These are phyloP conservation scores for Umbilicus rupestris DNA, from an alignment of 164 flowering plant species.

Conservation along the genomic window DNA sequence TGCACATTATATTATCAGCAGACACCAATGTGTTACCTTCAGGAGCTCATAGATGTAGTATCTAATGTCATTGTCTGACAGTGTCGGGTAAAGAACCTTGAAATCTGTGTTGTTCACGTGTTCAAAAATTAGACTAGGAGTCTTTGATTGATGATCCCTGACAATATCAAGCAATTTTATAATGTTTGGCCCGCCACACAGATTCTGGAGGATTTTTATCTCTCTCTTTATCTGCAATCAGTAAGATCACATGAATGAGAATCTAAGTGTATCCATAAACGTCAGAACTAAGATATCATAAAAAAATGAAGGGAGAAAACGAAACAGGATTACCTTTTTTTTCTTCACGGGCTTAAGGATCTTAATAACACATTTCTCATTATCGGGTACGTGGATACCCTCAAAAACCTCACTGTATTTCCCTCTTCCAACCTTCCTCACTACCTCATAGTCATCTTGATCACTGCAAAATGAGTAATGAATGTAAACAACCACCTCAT, in stretches of 20 bases:
- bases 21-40: slow-evolving; percentile 42
- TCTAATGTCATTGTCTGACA: slow-evolving; percentile 74
- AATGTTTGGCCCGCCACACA: slow-evolving; percentile 94
- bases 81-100: slow-evolving; percentile 89
- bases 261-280: too few species aligned
- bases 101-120: slow-evolving; percentile 91
- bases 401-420: slow-evolving; percentile 96
- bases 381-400: slow-evolving; percentile 63
- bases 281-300: too few species aligned
- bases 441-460: slow-evolving; percentile 94
- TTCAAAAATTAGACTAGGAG: slow-evolving; percentile 93
- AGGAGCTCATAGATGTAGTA: slow-evolving; percentile 88
- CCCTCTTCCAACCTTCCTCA: slow-evolving; percentile 92
- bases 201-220: slow-evolving; percentile 86
- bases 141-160: slow-evolving; percentile 96
- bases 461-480: slow-evolving; percentile 33
- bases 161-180: slow-evolving; percentile 94
- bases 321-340: slow-evolving; percentile 50
- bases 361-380: slow-evolving; percentile 78
- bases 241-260: background rate
- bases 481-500: background rate
- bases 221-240: slow-evolving; percentile 88
- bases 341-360: slow-evolving; percentile 94
- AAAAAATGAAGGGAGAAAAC: too few species aligned
- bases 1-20: background rate